Percentiles rank a stretch among this genome's conserved stretches.
Conservation (phyloP, 441 rosid genomes). For the Eruca vesicaria region DNA sequence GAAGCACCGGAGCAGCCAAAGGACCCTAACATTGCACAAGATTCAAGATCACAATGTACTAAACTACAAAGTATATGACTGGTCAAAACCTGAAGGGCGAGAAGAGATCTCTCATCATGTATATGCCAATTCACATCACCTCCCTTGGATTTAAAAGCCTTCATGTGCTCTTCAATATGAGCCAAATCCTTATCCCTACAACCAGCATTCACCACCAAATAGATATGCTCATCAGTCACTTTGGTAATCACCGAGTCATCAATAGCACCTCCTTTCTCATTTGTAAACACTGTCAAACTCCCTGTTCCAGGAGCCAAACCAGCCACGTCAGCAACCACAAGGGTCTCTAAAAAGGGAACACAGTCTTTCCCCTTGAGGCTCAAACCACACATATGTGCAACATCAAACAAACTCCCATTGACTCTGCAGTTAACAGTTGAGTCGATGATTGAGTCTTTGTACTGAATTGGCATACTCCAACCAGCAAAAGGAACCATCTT, state of each 20-base stretch:
- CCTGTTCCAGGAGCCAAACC: slow-evolving; percentile 81
- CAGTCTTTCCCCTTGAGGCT: slow-evolving; percentile 93
- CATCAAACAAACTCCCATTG: slow-evolving; percentile 89
- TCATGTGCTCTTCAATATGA: slow-evolving; percentile 95
- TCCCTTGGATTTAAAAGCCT: slow-evolving; percentile 83
- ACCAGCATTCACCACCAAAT: slow-evolving; percentile 97
- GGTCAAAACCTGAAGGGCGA: slow-evolving; percentile 28
- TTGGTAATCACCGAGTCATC: slow-evolving; percentile 96
- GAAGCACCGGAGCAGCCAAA: slow-evolving; percentile 87
- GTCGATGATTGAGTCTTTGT: slow-evolving; percentile 97
- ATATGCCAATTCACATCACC: slow-evolving; percentile 96
- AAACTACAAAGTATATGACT: background rate
- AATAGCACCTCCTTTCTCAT: slow-evolving; percentile 92
- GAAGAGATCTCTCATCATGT: slow-evolving; percentile 97
- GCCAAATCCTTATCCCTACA: slow-evolving; percentile 98
- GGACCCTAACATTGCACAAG: slow-evolving; percentile 63
- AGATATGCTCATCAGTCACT: slow-evolving; percentile 74
- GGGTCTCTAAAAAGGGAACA: slow-evolving; percentile 83
- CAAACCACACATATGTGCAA: slow-evolving; percentile 95
- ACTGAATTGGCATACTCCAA: slow-evolving; percentile 99
- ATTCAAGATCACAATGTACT: background rate
- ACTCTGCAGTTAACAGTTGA: slow-evolving; percentile 89
- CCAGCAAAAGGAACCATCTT: slow-evolving; percentile 99
- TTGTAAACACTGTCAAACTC: slow-evolving; percentile 85
- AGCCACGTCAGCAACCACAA: slow-evolving; percentile 90